A percentile compares a stretch with the other conserved stretches of the same genome.
Evolutionary conservation across 2,329 filamentous ascomycete species (phyloP).

Genomic region (Pseudogymnoascus sp.): DNA sequence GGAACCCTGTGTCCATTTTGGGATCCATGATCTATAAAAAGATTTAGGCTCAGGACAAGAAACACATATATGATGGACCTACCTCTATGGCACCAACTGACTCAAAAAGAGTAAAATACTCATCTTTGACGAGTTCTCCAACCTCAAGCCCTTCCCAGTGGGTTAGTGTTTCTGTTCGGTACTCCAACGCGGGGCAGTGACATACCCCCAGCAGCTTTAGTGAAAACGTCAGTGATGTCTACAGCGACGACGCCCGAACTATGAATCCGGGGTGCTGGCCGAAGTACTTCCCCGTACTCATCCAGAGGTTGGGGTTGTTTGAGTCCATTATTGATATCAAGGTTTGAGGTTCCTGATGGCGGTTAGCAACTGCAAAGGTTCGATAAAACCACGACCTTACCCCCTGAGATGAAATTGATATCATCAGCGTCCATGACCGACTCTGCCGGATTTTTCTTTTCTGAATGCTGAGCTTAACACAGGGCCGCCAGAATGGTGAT

Average conservation of each 20-base stretch:
- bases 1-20: constrained; percentile 95
- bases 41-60: neutral
- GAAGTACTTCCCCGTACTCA: constrained; percentile 23
- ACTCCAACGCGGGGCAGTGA: constrained; percentile 11
- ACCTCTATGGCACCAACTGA: constrained; percentile 81
- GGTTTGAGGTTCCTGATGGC: constrained; percentile 21
- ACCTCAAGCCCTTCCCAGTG: constrained; percentile 57
- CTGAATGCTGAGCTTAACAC: neutral
- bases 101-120: constrained; percentile 87
- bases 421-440: constrained; percentile 23
- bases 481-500: neutral
- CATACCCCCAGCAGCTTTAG: constrained; percentile 46
- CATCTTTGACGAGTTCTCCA: constrained; percentile 89
- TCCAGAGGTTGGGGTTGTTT: constrained; percentile 19
- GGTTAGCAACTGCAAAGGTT: constrained; percentile 14
- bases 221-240: constrained; percentile 53
- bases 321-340: constrained; percentile 24
- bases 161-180: neutral
- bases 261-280: constrained; percentile 26
- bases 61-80: constrained; percentile 19
- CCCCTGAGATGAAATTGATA: constrained; percentile 19
- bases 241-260: constrained; percentile 45
- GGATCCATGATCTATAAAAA: constrained; percentile 82
- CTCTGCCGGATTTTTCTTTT: constrained; percentile 9
- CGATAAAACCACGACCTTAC: constrained; percentile 14